Evolutionary conservation across 495 filamentous ascomycete species (phyloP).

Genomic region (Aspergillus coremiiformis): DNA sequence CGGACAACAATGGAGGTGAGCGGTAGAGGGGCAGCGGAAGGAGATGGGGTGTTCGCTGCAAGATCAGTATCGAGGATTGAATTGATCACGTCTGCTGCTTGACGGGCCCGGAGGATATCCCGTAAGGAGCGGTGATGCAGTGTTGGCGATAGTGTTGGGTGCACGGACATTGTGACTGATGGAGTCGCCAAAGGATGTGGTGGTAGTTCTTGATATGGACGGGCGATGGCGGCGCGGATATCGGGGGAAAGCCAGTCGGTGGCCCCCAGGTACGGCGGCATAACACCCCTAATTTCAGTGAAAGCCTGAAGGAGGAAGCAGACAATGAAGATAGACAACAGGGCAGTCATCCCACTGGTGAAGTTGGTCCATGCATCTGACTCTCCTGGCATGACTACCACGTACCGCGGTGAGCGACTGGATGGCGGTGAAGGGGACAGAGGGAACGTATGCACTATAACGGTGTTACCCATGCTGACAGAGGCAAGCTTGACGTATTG

Average conservation of each 20-base stretch:
- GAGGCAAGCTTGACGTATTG: constrained; percentile 76
- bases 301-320: constrained; percentile 57
- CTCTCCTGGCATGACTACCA: constrained; percentile 51
- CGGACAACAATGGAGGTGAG: background rate
- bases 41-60: background rate
- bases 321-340: constrained; percentile 48
- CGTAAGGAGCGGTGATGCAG: constrained; percentile 6
- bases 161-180: background rate
- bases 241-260: constrained; percentile 36
- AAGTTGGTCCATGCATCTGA: constrained; percentile 42
- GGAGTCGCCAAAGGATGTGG: background rate
- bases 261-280: constrained; percentile 50
- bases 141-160: background rate
- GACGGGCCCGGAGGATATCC: constrained; percentile 9
- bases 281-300: constrained; percentile 57
- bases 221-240: constrained; percentile 22
- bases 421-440: constrained; percentile 49
- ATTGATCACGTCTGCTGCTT: background rate
- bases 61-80: background rate
- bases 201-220: constrained; percentile 7
- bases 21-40: background rate
- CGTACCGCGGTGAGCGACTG: constrained; percentile 54
- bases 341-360: constrained; percentile 41
- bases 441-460: constrained; percentile 77
- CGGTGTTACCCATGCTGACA: constrained; percentile 74